These are phyloP conservation scores for Nidularia sp. DNA, from an alignment of 768 basidiomycete genomes.

Conservation along the genomic window DNA sequence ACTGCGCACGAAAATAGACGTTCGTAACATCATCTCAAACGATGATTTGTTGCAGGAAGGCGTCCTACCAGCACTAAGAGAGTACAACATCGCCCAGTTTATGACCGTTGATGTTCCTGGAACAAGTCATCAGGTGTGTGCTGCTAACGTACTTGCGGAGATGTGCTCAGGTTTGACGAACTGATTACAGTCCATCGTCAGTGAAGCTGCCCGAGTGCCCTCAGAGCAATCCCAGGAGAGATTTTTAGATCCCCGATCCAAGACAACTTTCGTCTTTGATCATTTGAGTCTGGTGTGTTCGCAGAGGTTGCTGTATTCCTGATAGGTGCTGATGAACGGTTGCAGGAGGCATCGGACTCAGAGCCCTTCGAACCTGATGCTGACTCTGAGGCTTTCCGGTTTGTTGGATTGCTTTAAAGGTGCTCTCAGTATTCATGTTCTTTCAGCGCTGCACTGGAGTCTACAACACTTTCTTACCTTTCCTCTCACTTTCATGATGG, in stretches of 20 bases:
- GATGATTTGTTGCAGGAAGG: constrained; percentile 80
- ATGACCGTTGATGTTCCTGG: constrained; percentile 83
- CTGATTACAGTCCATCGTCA: constrained; percentile 70
- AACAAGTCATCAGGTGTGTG: constrained; percentile 66
- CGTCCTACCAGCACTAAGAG: constrained; percentile 69
- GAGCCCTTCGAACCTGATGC: constrained; percentile 57
- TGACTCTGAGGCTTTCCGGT: constrained; percentile 78
- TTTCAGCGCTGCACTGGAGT: constrained; percentile 65
- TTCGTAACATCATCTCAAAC: constrained; percentile 85
- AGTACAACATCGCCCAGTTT: constrained; percentile 89
- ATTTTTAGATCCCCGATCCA: constrained; percentile 81
- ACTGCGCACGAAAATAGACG: constrained; percentile 57
- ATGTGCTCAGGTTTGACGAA: constrained; percentile 9
- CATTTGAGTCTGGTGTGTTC: constrained; percentile 73
- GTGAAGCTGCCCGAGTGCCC: constrained; percentile 57
- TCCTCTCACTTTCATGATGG: constrained; percentile 82
- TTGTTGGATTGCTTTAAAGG: too few relatives aligned
- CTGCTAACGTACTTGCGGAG: background rate
- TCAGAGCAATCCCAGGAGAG: constrained; percentile 49
- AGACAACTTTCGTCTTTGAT: constrained; percentile 78
- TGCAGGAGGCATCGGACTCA: constrained; percentile 75
- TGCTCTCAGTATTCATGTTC: too few relatives aligned
- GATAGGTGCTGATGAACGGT: constrained; percentile 6
- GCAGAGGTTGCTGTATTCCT: background rate
- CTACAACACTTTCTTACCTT: constrained; percentile 63